Evolutionary conservation across 441 rosid genomes (phyloP), one percentile per base, ranked within the genome.

Genomic region (Pelargonium australe): DNA sequence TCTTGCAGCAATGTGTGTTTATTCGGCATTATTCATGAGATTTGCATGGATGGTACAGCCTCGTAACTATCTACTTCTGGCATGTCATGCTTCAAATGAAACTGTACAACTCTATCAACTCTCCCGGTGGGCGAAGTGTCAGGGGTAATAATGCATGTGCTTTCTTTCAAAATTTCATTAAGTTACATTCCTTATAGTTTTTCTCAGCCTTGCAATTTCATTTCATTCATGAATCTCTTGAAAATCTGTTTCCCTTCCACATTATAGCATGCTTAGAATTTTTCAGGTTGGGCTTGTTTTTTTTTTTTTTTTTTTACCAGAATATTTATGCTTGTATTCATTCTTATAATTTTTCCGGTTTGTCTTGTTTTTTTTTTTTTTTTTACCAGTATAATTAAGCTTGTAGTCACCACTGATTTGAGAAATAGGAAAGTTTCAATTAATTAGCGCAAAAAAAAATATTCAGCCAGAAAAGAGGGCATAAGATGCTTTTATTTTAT

Each of bases 31-130:
- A 77, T 88, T 87, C 83, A 88, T 89, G 95, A 93, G 98, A 76
- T 93, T 93, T 83, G 96, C 98, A 0, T 91, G 97, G 96, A 94
- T 91, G 97, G 99, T 94, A 37, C 96, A 86, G 76, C 97, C 97
- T 0, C 97, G 97, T 40, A 91, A 89, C 87, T 91, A 91, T 79
- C 82, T 91, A 37, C 94, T 91, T 70, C 84, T 91, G 63, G 91
- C 91, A 49, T 94, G 97, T 51, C 99, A 89, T 85, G 96, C 85
- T 69, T 91, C 99, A 41, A 94, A 89, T 64, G 99, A 94, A 85
- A 85, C 89, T 47, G 96, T 94, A 71, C 99, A 94, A 78, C 92
- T 91, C 73, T 94, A 89, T 80, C 90, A 91, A 65, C 79, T 94
- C 58, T 87, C 94, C 2, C 89, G 96, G 8, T 94, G 95, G 94